Base-by-base conservation (phyloP, 257 asterid species). In the Solanum sitiens region DNA sequence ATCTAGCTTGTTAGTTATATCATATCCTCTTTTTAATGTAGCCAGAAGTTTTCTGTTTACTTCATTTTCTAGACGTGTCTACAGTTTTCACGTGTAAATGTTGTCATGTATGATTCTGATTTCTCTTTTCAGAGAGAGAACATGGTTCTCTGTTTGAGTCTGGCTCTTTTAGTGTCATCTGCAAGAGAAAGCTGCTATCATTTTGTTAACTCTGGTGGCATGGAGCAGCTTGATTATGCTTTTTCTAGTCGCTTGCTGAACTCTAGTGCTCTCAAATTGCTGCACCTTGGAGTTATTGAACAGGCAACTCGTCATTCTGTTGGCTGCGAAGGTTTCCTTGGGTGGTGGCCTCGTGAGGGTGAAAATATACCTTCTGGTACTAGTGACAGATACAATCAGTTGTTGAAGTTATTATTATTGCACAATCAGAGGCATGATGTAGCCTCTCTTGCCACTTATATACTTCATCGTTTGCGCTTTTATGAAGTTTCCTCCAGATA, bases 401-500 rank as follows among this genome's bases (percentile, higher is more conserved):
- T 97, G 87, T 89, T 97, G 96, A 96, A 93, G 94, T 73, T 97
- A 92, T 91, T 97, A 92, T 91, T 97, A 89, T 87, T 97, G 93
- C 95, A 94, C 92, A 93, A 89, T 90, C 98, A 90, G 89, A 94
- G 98, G 90, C 98, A 97, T 90, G 98, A 94, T 91, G 93, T 96
- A 89, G 98, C 98, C 74, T 94, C 98, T 84, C 94, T 94, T 86
- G 93, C 96, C 79, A 92, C 99, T 82, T 93, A 94, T 90, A 90
- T 96, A 89, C 99, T 97, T 92, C 95, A 96, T 87, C 99, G 98
- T 79, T 14, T 93, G 91, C 98, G 95, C 53, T 90, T 93, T 61
- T 97, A 96, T 92, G 99, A 97, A 94, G 95, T 95, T 91, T 94
- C 98, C 89, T 94, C 98, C 73, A 92, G 97, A 96, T 96, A 93